Conservation (phyloP, 2,329 filamentous ascomycete species). For the Colletotrichum spinosum region DNA sequence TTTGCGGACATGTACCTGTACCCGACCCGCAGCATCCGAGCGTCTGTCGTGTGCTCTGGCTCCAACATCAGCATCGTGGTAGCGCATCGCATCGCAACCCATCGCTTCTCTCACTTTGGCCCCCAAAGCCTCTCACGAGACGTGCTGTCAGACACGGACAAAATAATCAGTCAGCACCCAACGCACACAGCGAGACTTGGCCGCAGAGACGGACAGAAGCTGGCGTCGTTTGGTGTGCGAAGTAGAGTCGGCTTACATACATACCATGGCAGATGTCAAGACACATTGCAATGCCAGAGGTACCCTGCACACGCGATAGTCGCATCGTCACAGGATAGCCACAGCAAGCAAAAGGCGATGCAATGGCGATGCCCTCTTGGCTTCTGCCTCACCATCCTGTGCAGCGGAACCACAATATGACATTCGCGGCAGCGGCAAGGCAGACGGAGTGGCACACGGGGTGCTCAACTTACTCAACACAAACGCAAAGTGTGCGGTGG, state of each 20-base stretch:
- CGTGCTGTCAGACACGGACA: not conserved
- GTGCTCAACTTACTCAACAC: too few species aligned
- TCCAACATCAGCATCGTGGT: too few species aligned
- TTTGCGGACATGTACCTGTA: slow-evolving; percentile 25
- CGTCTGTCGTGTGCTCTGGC: slow-evolving; percentile 18
- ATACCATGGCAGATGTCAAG: too few species aligned
- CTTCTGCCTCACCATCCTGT: slow-evolving; percentile 22
- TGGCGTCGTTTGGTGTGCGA: too few species aligned
- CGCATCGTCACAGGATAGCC: slow-evolving; percentile 1
- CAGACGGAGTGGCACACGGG: too few species aligned
- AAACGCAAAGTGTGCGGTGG: not conserved
- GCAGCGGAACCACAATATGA: not conserved
- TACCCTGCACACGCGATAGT: not conserved
- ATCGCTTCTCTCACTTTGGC: slow-evolving; percentile 8
- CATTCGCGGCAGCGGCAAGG: too few species aligned
- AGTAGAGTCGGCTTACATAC: too few species aligned
- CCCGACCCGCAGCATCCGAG: slow-evolving; percentile 34
- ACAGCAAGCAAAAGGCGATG: slow-evolving; percentile 1
- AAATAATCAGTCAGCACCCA: not conserved
- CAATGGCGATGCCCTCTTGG: slow-evolving; percentile 10
- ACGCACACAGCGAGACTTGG: not conserved
- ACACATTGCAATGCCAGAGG: too few species aligned
- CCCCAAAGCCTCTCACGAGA: slow-evolving; percentile 2
- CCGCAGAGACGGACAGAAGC: too few species aligned
- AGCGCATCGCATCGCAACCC: not conserved